These are phyloP conservation scores for Bryoglossum gracile DNA, from an alignment of 495 filamentous ascomycete genomes.

Conservation along the genomic window DNA sequence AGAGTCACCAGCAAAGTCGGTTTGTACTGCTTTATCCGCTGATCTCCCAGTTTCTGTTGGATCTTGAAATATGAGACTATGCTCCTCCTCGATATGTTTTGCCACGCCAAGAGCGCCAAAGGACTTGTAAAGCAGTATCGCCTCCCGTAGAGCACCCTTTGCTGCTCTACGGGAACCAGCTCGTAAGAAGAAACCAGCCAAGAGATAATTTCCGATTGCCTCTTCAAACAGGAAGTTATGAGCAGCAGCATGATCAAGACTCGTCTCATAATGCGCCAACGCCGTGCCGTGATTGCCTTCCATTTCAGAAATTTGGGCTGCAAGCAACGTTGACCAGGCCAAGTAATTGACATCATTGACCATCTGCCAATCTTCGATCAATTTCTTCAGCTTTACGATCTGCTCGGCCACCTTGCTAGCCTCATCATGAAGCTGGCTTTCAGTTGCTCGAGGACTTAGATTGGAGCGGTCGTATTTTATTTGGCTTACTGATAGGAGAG, in stretches of 20 bases:
- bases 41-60: constrained; percentile 52
- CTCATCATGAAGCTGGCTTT: constrained; percentile 41
- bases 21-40: constrained; percentile 68
- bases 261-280: constrained; percentile 63
- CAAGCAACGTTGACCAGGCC: constrained; percentile 66
- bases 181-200: constrained; percentile 67
- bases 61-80: constrained; percentile 63
- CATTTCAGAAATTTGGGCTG: constrained; percentile 65
- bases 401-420: constrained; percentile 47
- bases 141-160: constrained; percentile 61
- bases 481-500: constrained; percentile 21
- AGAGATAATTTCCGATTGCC: constrained; percentile 69
- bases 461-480: neutral
- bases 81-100: constrained; percentile 59
- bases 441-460: neutral
- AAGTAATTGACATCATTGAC: constrained; percentile 74
- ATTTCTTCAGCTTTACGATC: constrained; percentile 46
- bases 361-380: constrained; percentile 60
- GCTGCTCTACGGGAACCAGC: constrained; percentile 66
- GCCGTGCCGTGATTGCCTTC: constrained; percentile 52
- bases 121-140: constrained; percentile 64
- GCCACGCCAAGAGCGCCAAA: constrained; percentile 71
- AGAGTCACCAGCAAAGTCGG: constrained; percentile 55
- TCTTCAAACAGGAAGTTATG: constrained; percentile 75
- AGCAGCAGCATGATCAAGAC: constrained; percentile 72